phyloP scores from a whole-genome alignment of 139 green algal species.

The Pleodorina starrii region DNA sequence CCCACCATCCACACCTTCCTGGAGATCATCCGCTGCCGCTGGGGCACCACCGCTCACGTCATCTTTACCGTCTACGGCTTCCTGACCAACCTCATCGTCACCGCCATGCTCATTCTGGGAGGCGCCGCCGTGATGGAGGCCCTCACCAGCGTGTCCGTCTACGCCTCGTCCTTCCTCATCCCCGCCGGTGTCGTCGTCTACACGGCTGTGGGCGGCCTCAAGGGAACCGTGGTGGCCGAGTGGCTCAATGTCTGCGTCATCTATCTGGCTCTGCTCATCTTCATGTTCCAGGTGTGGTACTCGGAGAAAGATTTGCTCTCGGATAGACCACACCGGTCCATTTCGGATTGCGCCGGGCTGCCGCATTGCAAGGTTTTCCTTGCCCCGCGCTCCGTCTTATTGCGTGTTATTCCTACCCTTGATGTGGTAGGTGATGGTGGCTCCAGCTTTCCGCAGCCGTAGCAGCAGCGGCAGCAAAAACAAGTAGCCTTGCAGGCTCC shows the following conservation, averaged over 20 bases:
- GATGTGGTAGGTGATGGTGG: too few relatives aligned
- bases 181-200: slow-evolving; percentile 90
- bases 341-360: too few relatives aligned
- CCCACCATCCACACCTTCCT: slow-evolving; percentile 93
- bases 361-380: too few relatives aligned
- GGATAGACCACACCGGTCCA: too few relatives aligned
- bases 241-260: slow-evolving; percentile 89
- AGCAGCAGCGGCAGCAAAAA: too few relatives aligned
- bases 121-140: slow-evolving; percentile 91
- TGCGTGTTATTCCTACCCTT: too few relatives aligned
- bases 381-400: too few relatives aligned
- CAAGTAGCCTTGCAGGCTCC: too few relatives aligned
- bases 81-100: slow-evolving; percentile 93
- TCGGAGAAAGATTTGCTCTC: too few relatives aligned
- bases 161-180: slow-evolving; percentile 78
- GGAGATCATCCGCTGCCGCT: slow-evolving; percentile 88
- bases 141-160: slow-evolving; percentile 70
- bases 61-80: slow-evolving; percentile 91
- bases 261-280: slow-evolving; percentile 89
- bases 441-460: too few relatives aligned
- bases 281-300: slow-evolving; percentile 84
- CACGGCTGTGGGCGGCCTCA: slow-evolving; percentile 91
- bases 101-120: slow-evolving; percentile 93
- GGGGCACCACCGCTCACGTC: slow-evolving; percentile 82
- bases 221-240: slow-evolving; percentile 90